Evolutionary conservation across 2,329 filamentous ascomycete species (phyloP).

Genomic region (Cladosporium oxysporum): DNA sequence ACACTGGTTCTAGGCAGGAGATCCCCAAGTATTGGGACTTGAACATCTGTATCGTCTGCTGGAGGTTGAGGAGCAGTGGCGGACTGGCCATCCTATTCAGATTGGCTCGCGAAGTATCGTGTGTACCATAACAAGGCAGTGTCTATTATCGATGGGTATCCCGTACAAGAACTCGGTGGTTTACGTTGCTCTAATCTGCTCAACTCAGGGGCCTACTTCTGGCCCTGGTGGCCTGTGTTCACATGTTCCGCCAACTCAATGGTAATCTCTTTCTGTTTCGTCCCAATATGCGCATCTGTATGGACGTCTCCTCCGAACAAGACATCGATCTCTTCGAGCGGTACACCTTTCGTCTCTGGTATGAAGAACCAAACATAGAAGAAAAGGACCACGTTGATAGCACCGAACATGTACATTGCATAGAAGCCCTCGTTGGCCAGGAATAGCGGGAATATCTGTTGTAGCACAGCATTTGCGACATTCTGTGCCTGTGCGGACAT

Average conservation of each 20-base stretch:
- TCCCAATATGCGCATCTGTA: conserved; percentile 3
- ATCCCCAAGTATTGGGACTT: too few relatives aligned
- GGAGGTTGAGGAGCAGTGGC: too few relatives aligned
- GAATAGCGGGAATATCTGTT: conserved; percentile 10
- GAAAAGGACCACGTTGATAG: conserved; percentile 44
- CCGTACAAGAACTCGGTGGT: too few relatives aligned
- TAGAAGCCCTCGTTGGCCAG: conserved; percentile 8
- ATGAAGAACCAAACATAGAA: conserved; percentile 45
- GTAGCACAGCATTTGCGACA: conserved; percentile 1
- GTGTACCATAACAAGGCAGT: too few relatives aligned
- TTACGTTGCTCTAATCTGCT: too few relatives aligned
- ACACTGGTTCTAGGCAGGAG: too few relatives aligned
- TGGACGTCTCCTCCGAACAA: conserved; percentile 41
- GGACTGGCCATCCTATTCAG: too few relatives aligned
- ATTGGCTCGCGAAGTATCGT: too few relatives aligned
- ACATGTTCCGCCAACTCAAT: neutral
- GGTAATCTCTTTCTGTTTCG: conserved; percentile 1
- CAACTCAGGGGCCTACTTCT: neutral
- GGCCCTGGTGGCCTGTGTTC: neutral
- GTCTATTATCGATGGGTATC: too few relatives aligned
- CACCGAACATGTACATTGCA: conserved; percentile 38
- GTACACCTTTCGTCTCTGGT: conserved; percentile 47
- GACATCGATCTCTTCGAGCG: conserved; percentile 44
- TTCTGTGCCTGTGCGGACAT: conserved; percentile 7
- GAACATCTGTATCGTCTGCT: too few relatives aligned